Percentiles rank a stretch among this genome's conserved stretches.
Conservation (phyloP, 148 eudicot genomes). For the Rhododendron williamsianum region DNA sequence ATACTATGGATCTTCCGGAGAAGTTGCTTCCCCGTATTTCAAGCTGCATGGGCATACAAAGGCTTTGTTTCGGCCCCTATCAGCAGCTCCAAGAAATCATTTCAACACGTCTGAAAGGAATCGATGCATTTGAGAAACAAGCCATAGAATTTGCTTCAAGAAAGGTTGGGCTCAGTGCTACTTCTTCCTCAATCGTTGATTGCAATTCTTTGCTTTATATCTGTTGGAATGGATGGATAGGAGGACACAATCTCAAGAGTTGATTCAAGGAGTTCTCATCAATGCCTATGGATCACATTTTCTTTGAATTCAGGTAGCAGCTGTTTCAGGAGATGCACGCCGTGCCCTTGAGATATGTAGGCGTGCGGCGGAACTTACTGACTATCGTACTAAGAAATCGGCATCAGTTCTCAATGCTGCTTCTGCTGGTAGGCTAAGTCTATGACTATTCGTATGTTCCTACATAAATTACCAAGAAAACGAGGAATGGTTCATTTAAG, state of each 20-base stretch:
- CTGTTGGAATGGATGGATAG: not conserved
- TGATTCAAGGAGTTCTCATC: conserved; percentile 2
- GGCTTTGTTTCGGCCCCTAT: conserved; percentile 92
- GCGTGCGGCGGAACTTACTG: conserved; percentile 94
- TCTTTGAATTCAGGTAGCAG: conserved; percentile 65
- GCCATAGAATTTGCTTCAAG: conserved; percentile 95
- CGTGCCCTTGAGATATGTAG: conserved; percentile 96
- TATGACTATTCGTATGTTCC: not conserved
- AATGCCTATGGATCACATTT: not conserved
- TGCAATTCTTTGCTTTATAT: not conserved
- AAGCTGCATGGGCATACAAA: conserved; percentile 95
- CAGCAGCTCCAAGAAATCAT: conserved; percentile 97
- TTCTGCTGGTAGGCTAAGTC: conserved; percentile 39
- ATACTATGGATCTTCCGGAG: conserved; percentile 99
- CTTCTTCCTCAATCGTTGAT: not conserved
- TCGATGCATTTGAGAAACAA: conserved; percentile 90
- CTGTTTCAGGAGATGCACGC: conserved; percentile 98
- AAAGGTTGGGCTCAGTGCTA: conserved; percentile 46
- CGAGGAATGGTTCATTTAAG: not conserved
- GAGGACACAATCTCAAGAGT: not conserved
- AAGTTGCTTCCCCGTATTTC: conserved; percentile 98
- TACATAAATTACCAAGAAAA: not conserved
- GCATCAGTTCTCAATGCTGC: conserved; percentile 27
- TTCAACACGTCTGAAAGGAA: conserved; percentile 81
- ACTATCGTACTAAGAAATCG: conserved; percentile 56